A percentile compares a stretch with the other conserved stretches of the same genome.
phyloP scores from a whole-genome alignment of 257 asterid genomes.

The Scutellaria barbata region DNA sequence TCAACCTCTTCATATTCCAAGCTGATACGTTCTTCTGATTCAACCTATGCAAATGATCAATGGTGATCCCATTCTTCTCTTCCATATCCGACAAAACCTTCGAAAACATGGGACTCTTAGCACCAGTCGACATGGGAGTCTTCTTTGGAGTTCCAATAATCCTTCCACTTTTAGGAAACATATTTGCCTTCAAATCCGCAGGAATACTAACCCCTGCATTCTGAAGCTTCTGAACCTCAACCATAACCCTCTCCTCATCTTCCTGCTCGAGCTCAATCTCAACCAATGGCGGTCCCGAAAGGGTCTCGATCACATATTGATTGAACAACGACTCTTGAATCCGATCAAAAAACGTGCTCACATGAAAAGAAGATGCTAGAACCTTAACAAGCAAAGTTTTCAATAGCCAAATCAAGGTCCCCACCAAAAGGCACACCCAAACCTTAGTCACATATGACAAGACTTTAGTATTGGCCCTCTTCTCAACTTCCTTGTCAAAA shows the following conservation, averaged over 20 bases:
- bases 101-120: constrained; percentile 58
- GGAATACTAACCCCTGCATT: constrained; percentile 78
- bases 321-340: constrained; percentile 81
- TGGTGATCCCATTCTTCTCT: constrained; percentile 59
- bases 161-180: constrained; percentile 60
- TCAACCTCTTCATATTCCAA: constrained; percentile 94
- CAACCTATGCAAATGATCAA: constrained; percentile 77
- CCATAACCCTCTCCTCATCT: constrained; percentile 73
- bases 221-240: constrained; percentile 78
- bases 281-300: constrained; percentile 74
- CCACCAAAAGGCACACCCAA: constrained; percentile 85
- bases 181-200: constrained; percentile 65
- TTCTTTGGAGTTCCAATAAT: constrained; percentile 60
- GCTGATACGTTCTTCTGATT: constrained; percentile 87
- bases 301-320: constrained; percentile 72
- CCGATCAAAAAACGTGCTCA: constrained; percentile 80
- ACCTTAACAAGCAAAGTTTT: constrained; percentile 84
- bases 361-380: constrained; percentile 81
- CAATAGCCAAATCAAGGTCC: constrained; percentile 75
- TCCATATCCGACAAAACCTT: constrained; percentile 55
- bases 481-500: constrained; percentile 64
- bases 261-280: constrained; percentile 69
- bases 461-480: constrained; percentile 42
- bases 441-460: constrained; percentile 63
- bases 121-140: constrained; percentile 47